These are phyloP conservation scores for Blastobotrys illinoisensis DNA, from an alignment of 1,139 yeast genomes.

Conservation along the genomic window DNA sequence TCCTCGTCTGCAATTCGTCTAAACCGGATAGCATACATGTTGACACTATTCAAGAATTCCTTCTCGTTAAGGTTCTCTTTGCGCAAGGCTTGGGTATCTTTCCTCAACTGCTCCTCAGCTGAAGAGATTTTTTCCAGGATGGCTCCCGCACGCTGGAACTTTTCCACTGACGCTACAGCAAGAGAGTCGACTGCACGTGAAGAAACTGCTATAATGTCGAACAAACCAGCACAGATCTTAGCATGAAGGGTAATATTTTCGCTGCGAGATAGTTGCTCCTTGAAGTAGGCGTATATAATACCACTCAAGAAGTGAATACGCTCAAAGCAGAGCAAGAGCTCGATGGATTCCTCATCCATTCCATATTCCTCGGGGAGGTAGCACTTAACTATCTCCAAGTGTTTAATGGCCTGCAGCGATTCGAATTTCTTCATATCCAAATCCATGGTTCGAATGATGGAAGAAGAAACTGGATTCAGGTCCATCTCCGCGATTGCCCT, in stretches of 20 bases:
- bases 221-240: constrained; percentile 14
- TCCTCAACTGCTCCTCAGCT: constrained; percentile 13
- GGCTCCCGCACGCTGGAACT: constrained; percentile 6
- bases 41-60: constrained; percentile 10
- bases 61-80: constrained; percentile 17
- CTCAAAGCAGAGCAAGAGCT: constrained; percentile 16
- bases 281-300: constrained; percentile 13
- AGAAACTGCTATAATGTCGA: constrained; percentile 16
- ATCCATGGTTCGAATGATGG: constrained; percentile 26
- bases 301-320: constrained; percentile 15
- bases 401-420: constrained; percentile 26
- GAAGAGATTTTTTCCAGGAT: constrained; percentile 14
- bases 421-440: constrained; percentile 26
- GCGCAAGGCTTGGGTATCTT: constrained; percentile 14
- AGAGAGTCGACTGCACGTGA: not conserved
- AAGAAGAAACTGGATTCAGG: constrained; percentile 24
- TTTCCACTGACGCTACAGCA: not conserved
- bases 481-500: constrained; percentile 27
- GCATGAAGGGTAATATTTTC: constrained; percentile 14
- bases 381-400: constrained; percentile 26
- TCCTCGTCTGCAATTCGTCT: constrained; percentile 4
- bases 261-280: constrained; percentile 9
- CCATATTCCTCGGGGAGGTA: constrained; percentile 23
- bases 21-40: constrained; percentile 4
- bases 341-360: constrained; percentile 21